These are phyloP conservation scores for Grammothele lineata DNA, from an alignment of 768 basidiomycete genomes.

Conservation along the genomic window DNA sequence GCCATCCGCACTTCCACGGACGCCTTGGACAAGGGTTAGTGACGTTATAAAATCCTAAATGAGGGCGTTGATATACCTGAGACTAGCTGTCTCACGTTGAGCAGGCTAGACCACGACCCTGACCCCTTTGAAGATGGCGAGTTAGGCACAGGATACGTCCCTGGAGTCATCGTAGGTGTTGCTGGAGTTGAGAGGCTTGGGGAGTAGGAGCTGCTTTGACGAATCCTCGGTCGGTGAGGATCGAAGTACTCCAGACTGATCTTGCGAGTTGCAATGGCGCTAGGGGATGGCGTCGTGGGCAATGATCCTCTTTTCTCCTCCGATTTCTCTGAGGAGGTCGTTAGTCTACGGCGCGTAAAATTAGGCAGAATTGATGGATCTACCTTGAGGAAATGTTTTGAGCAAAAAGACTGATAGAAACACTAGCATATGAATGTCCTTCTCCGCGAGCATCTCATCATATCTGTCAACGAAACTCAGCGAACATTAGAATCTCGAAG, in stretches of 20 bases:
- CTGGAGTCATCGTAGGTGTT: slow-evolving; percentile 26
- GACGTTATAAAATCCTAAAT: slow-evolving; percentile 19
- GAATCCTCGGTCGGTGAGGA: slow-evolving; percentile 26
- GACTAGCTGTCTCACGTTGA: slow-evolving; percentile 65
- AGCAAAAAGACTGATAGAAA: slow-evolving; percentile 71
- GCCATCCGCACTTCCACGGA: slow-evolving; percentile 18
- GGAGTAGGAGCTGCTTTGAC: slow-evolving; percentile 36
- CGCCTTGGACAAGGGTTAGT: slow-evolving; percentile 14
- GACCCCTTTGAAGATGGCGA: slow-evolving; percentile 63
- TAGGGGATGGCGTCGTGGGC: no score
- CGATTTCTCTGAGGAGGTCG: no score
- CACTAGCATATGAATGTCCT: slow-evolving; percentile 78
- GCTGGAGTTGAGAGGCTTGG: slow-evolving; percentile 44
- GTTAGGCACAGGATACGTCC: slow-evolving; percentile 41
- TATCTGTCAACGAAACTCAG: slow-evolving; percentile 32
- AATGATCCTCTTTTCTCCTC: no score
- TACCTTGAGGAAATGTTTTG: slow-evolving; percentile 13
- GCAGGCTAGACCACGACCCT: slow-evolving; percentile 72
- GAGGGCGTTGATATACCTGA: slow-evolving; percentile 34
- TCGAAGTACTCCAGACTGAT: slow-evolving; percentile 59
- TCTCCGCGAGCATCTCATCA: slow-evolving; percentile 38
- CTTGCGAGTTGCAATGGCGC: slow-evolving; percentile 21
- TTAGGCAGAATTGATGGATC: no score
- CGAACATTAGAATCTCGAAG: neutral
- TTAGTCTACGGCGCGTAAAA: no score